Conservation (phyloP, 148 eudicot genomes). For the Dianthus caryophyllus region DNA sequence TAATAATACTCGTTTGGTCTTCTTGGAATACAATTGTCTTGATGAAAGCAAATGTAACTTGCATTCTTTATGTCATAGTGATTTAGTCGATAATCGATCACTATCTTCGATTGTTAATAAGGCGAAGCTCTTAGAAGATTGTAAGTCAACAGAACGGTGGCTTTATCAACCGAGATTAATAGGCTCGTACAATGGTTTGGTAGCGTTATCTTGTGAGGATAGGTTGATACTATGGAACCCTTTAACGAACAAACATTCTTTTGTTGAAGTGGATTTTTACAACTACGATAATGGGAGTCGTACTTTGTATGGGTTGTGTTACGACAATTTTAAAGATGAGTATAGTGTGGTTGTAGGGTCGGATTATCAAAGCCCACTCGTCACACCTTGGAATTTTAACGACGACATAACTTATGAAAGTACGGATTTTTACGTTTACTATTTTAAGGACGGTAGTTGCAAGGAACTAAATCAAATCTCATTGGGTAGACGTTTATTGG, state of each 20-base stretch:
- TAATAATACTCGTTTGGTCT: background rate
- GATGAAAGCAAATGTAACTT: background rate
- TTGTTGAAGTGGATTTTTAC: background rate
- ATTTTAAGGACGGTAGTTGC: background rate
- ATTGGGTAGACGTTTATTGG: background rate
- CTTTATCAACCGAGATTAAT: background rate
- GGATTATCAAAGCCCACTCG: too few species aligned
- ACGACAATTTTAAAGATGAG: too few species aligned
- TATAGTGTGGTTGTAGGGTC: background rate
- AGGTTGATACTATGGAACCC: slow-evolving; percentile 10
- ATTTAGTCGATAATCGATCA: background rate
- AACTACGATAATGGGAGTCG: too few species aligned
- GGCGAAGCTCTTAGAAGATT: too few species aligned
- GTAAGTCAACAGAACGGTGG: background rate
- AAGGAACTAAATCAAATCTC: background rate
- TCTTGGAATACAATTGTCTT: background rate
- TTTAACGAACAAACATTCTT: background rate
- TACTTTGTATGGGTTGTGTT: too few species aligned
- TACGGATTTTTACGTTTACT: background rate
- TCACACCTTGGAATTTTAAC: background rate
- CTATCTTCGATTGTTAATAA: background rate
- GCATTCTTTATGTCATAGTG: background rate
- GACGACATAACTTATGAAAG: background rate
- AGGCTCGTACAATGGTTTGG: too few species aligned
- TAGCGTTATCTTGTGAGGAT: too few species aligned